Percentiles rank a stretch among this genome's conserved stretches.
These are phyloP conservation scores for Ceratocystis diversiconidia DNA, from an alignment of 2,329 filamentous ascomycete species.

Conservation along the genomic window DNA sequence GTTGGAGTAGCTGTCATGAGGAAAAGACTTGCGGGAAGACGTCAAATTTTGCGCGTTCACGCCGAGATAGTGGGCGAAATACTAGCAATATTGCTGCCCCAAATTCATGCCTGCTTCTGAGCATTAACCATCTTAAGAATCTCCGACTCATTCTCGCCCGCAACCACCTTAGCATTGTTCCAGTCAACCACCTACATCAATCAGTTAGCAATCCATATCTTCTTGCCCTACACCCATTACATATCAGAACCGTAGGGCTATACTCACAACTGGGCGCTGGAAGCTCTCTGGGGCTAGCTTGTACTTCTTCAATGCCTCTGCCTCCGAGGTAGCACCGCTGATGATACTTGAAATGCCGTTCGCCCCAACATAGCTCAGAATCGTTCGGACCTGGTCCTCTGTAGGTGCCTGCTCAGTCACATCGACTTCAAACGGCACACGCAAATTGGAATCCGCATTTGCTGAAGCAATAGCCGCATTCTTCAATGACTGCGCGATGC, in stretches of 20 bases:
- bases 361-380: slow-evolving; percentile 65
- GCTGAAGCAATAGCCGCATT: slow-evolving; percentile 47
- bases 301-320: slow-evolving; percentile 68
- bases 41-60: not conserved
- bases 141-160: slow-evolving; percentile 71
- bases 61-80: not conserved
- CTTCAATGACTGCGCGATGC: slow-evolving; percentile 59
- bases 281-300: slow-evolving; percentile 56
- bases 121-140: slow-evolving; percentile 68
- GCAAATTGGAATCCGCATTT: slow-evolving; percentile 25
- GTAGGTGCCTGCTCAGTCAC: slow-evolving; percentile 72
- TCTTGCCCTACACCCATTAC: not conserved
- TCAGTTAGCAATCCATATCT: slow-evolving; percentile 14
- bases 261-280: slow-evolving; percentile 59
- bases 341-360: slow-evolving; percentile 49
- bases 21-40: not conserved
- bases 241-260: not conserved
- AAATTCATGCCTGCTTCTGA: slow-evolving; percentile 22
- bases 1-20: not conserved
- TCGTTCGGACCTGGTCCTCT: slow-evolving; percentile 64
- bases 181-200: slow-evolving; percentile 59
- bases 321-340: slow-evolving; percentile 55
- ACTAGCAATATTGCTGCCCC: not conserved
- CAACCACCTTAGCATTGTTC: slow-evolving; percentile 72
- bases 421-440: slow-evolving; percentile 70